A percentile compares a stretch with the other conserved stretches of the same genome.
Evolutionary conservation across 208 protist genomes (phyloP).

Genomic region (Trypanosoma congolense): DNA sequence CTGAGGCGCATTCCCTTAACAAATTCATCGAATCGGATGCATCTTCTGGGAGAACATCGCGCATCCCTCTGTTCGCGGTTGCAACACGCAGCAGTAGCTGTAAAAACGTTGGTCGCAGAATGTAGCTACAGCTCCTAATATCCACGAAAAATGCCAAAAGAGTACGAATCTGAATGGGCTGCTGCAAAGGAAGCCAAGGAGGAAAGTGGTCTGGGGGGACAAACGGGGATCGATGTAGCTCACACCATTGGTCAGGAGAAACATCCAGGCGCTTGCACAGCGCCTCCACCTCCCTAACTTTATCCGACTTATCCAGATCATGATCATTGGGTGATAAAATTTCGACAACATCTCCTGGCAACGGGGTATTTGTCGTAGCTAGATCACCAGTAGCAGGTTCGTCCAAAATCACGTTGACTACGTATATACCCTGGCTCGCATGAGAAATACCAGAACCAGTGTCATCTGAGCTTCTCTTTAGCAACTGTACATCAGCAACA

Average conservation of each 20-base stretch:
- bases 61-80: constrained; percentile 26
- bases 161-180: constrained; percentile 53
- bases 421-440: constrained; percentile 14
- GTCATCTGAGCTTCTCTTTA: constrained; percentile 5
- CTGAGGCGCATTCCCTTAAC: constrained; percentile 44
- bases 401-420: neutral
- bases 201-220: constrained; percentile 74
- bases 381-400: too few species aligned
- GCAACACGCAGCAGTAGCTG: constrained; percentile 53
- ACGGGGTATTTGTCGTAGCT: too few species aligned
- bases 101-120: constrained; percentile 73
- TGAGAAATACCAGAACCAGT: neutral
- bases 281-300: constrained; percentile 28
- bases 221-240: constrained; percentile 75
- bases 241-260: constrained; percentile 42
- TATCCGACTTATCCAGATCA: constrained; percentile 5
- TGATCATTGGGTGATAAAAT: constrained; percentile 74
- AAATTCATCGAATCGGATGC: constrained; percentile 28
- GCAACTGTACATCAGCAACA: constrained; percentile 14
- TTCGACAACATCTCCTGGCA: constrained; percentile 73
- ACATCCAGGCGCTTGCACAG: constrained; percentile 55
- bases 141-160: constrained; percentile 79
- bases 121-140: constrained; percentile 74
- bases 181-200: constrained; percentile 66
- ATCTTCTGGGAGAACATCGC: neutral